These are phyloP conservation scores for Tetrastigma voinierianum DNA, from an alignment of 164 flowering plant species.

Conservation along the genomic window DNA sequence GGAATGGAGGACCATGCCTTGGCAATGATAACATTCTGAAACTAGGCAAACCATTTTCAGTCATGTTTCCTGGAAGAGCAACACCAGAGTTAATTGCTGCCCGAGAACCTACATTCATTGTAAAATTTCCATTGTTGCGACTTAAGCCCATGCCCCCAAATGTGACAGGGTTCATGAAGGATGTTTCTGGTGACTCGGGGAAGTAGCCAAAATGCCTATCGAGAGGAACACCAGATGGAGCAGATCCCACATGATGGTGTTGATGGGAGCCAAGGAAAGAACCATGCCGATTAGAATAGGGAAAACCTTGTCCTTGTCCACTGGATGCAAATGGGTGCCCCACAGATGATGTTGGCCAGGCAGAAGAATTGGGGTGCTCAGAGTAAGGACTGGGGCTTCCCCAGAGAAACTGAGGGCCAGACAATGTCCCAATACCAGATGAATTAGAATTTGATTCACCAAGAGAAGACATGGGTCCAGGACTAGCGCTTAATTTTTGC, in stretches of 20 bases:
- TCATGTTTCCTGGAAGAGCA: conserved; percentile 45
- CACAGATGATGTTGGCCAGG: conserved; percentile 56
- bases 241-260: conserved; percentile 89
- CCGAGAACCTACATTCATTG: conserved; percentile 56
- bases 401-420: conserved; percentile 93
- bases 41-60: conserved; percentile 70
- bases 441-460: conserved; percentile 53
- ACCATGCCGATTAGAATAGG: conserved; percentile 40
- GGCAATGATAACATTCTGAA: conserved; percentile 62
- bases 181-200: conserved; percentile 73
- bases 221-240: conserved; percentile 80
- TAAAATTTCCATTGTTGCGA: conserved; percentile 44
- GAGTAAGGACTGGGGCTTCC: conserved; percentile 76
- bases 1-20: conserved; percentile 52
- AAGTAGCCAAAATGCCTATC: conserved; percentile 68
- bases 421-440: conserved; percentile 62
- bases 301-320: conserved; percentile 51
- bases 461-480: conserved; percentile 55
- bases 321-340: conserved; percentile 44
- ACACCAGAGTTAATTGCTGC: conserved; percentile 42
- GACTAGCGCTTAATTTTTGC: conserved; percentile 39
- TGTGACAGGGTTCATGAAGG: conserved; percentile 45
- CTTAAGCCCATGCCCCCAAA: conserved; percentile 48
- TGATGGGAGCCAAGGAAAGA: conserved; percentile 52
- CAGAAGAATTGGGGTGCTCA: conserved; percentile 50